These are phyloP conservation scores for Fusarium poae DNA, from an alignment of 2,329 filamentous ascomycete genomes.

Conservation along the genomic window DNA sequence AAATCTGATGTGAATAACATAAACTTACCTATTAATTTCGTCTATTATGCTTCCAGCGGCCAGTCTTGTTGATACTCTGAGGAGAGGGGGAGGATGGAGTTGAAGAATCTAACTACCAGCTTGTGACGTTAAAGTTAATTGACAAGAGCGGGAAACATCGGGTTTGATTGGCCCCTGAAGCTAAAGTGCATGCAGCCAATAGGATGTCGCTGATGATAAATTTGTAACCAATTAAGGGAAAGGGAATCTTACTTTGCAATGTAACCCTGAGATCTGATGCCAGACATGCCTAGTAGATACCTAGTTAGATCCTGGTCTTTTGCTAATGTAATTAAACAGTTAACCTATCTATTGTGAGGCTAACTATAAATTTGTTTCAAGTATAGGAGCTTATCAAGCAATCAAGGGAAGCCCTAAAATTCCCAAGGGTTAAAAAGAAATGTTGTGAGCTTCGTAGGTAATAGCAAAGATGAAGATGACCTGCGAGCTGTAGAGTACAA, in stretches of 20 bases:
- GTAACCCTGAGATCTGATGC: slow-evolving; percentile 22
- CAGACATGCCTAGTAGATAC: not conserved
- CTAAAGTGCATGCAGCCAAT: slow-evolving; percentile 29
- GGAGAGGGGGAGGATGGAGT: slow-evolving; percentile 14
- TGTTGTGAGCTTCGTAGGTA: too few relatives aligned
- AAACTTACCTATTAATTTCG: not conserved
- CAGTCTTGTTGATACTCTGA: not conserved
- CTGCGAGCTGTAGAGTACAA: too few relatives aligned
- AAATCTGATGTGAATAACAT: not conserved
- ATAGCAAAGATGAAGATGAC: too few relatives aligned
- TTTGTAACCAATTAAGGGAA: slow-evolving; percentile 30
- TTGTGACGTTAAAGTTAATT: slow-evolving; percentile 42
- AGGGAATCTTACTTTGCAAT: slow-evolving; percentile 8
- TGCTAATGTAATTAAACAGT: not conserved
- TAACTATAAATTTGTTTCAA: not conserved
- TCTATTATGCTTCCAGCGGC: not conserved
- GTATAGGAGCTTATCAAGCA: not conserved
- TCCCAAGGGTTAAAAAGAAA: not conserved
- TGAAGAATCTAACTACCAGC: slow-evolving; percentile 25
- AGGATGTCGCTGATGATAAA: not conserved
- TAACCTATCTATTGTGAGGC: not conserved
- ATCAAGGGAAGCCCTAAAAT: not conserved
- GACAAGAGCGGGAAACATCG: slow-evolving; percentile 42
- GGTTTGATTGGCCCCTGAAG: slow-evolving; percentile 45
- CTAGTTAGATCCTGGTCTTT: not conserved